Evolutionary conservation across 768 basidiomycete genomes (phyloP).

Genomic region (Termitomyces sp.): DNA sequence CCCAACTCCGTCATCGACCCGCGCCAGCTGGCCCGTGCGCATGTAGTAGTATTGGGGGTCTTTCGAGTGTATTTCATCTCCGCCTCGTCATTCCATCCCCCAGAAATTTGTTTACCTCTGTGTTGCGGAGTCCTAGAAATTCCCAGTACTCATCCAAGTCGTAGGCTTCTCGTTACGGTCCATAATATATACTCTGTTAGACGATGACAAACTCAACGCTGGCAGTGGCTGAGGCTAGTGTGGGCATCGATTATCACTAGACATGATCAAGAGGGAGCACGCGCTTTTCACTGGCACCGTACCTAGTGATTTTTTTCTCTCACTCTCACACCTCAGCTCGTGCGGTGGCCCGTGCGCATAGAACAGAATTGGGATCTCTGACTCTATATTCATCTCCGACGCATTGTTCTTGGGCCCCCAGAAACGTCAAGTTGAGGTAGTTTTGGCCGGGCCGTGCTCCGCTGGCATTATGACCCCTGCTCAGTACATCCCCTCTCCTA

Average conservation of each 20-base stretch:
- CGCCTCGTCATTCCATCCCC: background rate
- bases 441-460: background rate
- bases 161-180: background rate
- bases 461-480: background rate
- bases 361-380: background rate
- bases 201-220: background rate
- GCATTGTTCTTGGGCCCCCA: background rate
- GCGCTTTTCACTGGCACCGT: background rate
- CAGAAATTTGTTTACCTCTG: background rate
- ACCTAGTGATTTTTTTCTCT: too few relatives aligned
- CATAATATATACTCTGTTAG: background rate
- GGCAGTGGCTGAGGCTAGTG: background rate
- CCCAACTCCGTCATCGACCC: background rate
- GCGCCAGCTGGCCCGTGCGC: background rate
- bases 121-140: background rate
- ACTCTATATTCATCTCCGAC: background rate
- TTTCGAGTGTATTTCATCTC: background rate
- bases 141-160: background rate
- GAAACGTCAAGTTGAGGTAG: background rate
- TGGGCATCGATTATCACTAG: background rate
- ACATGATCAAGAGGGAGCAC: background rate
- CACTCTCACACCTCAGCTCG: background rate
- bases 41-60: background rate
- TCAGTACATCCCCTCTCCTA: background rate
- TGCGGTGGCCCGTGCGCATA: slow-evolving; percentile 2